Base-by-base conservation (phyloP, 208 protist species). In the Herpetomonas samuelpessoai region DNA sequence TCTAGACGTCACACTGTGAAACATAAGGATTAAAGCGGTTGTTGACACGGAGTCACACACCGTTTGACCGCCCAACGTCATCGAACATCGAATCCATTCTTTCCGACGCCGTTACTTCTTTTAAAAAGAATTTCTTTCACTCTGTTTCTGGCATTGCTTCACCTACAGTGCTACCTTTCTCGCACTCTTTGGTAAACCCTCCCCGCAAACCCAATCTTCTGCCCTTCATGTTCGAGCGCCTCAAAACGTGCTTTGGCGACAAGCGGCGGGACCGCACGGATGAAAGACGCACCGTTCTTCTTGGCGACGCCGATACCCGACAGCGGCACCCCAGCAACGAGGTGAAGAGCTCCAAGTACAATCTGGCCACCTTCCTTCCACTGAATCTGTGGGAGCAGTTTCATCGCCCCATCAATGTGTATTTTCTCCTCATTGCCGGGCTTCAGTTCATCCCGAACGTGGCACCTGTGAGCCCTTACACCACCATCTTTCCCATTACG, bases 371-470 rank as follows among this genome's bases (percentile, higher is more conserved):
- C 25, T 99, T 99, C 65, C 53, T 99, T 1, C 94, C 94, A 19
- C 71, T 96, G 27, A 98, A 98, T 51, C 69, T 99, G 3, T 98
- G 81, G 51, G 95, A 97, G 55, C 98, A 99, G 78, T 98, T 99
- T 49, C 67, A 81, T n/a, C 76, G 92, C 2, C 79, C 92, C 38
- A 95, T 97, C 68, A 99, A 98, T 63, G 49, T 95, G 21, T 99
- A 99, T 56, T 99, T 99, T 70, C 68, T 99, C 6, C 46, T 97
- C 2, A 79, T 98, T 0, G 80, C 81, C 18, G 68, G 80, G 28
- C 58, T 98, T 28, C 93, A 98, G 79, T 84, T 94, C 30, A 83
- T 94, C 22, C 80, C 80, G 9, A 71, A 56, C 27, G 71, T 92
- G 4, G 88, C 91, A 21, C 88, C 93, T 0, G 89, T 97, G 31